These are phyloP conservation scores for Ustilago nuda DNA, from an alignment of 1,284 basidiomycete species.

Conservation along the genomic window DNA sequence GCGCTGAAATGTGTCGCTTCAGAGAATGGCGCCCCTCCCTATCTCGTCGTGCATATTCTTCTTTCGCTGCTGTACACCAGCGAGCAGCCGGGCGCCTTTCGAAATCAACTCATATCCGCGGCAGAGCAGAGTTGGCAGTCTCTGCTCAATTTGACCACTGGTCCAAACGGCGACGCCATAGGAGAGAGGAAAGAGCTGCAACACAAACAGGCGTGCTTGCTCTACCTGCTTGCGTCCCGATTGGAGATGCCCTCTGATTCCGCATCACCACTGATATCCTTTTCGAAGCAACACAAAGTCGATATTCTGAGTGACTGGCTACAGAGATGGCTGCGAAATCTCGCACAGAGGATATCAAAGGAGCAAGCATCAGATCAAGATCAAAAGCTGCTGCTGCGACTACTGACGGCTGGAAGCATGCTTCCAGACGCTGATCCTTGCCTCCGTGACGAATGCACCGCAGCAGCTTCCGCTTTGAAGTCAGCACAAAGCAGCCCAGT, in stretches of 20 bases:
- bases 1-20: constrained; percentile 7
- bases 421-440: background rate
- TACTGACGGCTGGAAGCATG: constrained; percentile 4
- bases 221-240: constrained; percentile 27
- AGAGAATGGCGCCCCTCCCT: background rate
- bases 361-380: constrained; percentile 5
- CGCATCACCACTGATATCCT: background rate
- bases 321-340: constrained; percentile 2
- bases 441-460: constrained; percentile 2
- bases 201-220: constrained; percentile 10
- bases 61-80: constrained; percentile 17
- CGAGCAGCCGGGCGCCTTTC: constrained; percentile 8
- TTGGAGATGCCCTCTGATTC: background rate
- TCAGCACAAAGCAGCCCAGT: background rate
- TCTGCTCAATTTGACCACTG: background rate
- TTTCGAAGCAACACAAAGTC: constrained; percentile 7
- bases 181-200: background rate
- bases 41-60: constrained; percentile 15
- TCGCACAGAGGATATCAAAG: background rate
- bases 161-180: background rate
- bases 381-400: constrained; percentile 2
- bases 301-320: constrained; percentile 14
- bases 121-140: constrained; percentile 16
- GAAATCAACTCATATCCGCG: constrained; percentile 9
- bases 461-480: background rate